A percentile compares a stretch with the other conserved stretches of the same genome.
phyloP scores from a whole-genome alignment of 257 asterid genomes.

The Scutellaria minor region DNA sequence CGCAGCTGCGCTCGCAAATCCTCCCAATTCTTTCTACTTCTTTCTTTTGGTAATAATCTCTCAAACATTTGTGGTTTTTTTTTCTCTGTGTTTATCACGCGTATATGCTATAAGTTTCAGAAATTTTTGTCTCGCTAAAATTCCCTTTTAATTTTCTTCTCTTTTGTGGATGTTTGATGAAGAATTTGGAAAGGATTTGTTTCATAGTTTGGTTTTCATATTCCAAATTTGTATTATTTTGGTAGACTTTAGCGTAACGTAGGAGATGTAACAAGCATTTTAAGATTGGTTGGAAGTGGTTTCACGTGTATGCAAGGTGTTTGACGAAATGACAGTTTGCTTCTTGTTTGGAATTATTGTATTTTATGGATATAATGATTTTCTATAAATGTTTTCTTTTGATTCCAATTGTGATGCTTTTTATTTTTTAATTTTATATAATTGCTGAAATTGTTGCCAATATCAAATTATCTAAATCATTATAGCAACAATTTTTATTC shows the following conservation, averaged over 20 bases:
- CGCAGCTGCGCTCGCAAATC: neutral
- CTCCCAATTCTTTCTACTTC: neutral
- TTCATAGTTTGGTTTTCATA: neutral
- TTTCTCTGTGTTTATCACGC: neutral
- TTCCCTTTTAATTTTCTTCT: neutral
- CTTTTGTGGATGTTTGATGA: neutral
- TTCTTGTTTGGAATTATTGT: slow-evolving; percentile 1
- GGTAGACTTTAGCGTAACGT: neutral
- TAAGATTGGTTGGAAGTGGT: neutral
- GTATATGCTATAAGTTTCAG: neutral
- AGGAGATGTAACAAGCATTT: neutral
- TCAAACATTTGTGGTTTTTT: neutral
- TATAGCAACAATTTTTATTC: no score
- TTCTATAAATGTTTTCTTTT: neutral
- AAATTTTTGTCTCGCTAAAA: neutral
- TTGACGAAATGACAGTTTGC: slow-evolving; percentile 46
- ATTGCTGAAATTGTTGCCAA: neutral
- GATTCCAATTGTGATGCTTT: neutral
- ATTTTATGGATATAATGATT: neutral
- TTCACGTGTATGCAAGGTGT: slow-evolving; percentile 30
- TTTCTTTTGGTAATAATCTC: slow-evolving; percentile 21
- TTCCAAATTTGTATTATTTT: neutral
- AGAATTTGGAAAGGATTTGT: neutral
- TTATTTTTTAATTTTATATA: no score
- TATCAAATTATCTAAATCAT: no score